Base-by-base conservation (phyloP, 768 basidiomycete genomes). In the Mycena rebaudengoi region DNA sequence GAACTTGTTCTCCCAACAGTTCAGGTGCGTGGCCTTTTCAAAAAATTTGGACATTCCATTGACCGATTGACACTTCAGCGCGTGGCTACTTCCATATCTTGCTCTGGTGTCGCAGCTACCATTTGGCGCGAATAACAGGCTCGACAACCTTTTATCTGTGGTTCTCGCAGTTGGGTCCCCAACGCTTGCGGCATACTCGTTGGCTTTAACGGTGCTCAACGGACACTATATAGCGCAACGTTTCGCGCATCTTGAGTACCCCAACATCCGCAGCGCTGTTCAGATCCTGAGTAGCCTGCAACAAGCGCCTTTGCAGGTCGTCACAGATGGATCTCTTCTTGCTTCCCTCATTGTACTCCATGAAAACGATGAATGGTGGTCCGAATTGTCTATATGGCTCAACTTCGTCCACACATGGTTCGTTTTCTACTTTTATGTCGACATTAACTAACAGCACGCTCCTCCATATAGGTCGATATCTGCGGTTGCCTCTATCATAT, bases 51-150 rank as follows among this genome's bases (percentile, higher is more conserved):
- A 12, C 20, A n/a, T 25, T 18, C 18, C 7, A 54, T 41, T 26
- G 3, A 25, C 44, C 32, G 1, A n/a, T 3, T 23, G 23, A 45
- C 11, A 18, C 7, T 20, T 25, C 60, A 67, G 73, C 12, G 57
- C 79, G 0, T 83, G 82, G 83, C 73, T 83, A 2, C 62, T 83
- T 1, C 80, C 82, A 13, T 81, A 76, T 67, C 76, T 82, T 10
- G 80, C 80, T 2, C 63, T 83, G 2, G 60, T 82, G 20, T 80
- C 80, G 0, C 81, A 81, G 49, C 74, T 83, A 21, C 82, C 81
- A 5, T 84, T 80, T 29, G 82, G 80, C 18, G 74, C 76, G 7
- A 62, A 60, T 13, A 69, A 71, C 39, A 70, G 49, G n/a, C 53
- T 68, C 18, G 78, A 79, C 23, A 79, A 82, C 46, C 62, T 81